These are phyloP conservation scores for Ceratocystis destructans DNA, from an alignment of 2,329 filamentous ascomycete species.

Conservation along the genomic window DNA sequence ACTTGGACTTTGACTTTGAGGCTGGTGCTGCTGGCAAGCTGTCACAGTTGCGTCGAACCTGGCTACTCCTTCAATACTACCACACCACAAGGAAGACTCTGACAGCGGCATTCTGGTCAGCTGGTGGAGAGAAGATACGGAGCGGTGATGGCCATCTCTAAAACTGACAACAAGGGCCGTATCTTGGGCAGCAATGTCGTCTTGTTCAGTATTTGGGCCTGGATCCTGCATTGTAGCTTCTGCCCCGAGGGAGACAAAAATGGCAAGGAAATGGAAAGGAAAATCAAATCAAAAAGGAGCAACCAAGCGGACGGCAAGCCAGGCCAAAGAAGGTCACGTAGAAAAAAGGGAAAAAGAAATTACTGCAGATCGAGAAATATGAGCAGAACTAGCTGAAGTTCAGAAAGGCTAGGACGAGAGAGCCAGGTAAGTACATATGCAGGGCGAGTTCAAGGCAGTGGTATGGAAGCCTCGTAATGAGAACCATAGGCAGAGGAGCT, in stretches of 20 bases:
- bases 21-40: not conserved
- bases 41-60: not conserved
- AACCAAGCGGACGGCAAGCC: not conserved
- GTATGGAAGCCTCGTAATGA: slow-evolving; percentile 1
- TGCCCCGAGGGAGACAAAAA: not conserved
- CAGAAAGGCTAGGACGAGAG: not conserved
- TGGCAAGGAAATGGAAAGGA: not conserved
- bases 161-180: not conserved
- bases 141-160: not conserved
- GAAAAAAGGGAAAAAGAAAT: not conserved
- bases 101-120: not conserved
- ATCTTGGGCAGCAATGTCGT: slow-evolving; percentile 5
- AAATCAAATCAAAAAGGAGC: no score
- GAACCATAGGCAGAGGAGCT: not conserved
- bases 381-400: not conserved
- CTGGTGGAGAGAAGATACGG: not conserved
- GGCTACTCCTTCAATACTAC: not conserved
- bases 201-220: not conserved
- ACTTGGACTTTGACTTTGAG: not conserved
- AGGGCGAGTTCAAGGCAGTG: not conserved
- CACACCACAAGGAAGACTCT: not conserved
- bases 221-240: not conserved
- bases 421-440: not conserved
- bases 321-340: not conserved
- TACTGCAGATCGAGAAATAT: not conserved